These are phyloP conservation scores for Fusarium burgessii DNA, from an alignment of 2,329 filamentous ascomycete genomes.

Conservation along the genomic window DNA sequence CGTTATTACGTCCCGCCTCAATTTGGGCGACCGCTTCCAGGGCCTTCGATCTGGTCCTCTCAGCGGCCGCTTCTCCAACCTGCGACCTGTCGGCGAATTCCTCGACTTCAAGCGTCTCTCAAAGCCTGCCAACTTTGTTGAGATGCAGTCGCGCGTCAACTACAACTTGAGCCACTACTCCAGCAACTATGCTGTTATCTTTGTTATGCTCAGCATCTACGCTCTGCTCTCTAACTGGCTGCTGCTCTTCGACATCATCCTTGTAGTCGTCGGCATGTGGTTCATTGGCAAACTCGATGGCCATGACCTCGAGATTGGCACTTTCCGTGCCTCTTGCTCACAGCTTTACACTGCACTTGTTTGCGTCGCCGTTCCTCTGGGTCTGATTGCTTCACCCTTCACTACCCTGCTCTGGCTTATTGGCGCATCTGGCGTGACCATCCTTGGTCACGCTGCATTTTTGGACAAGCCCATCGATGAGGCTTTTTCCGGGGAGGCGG, in stretches of 20 bases:
- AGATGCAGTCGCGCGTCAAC: constrained; percentile 92
- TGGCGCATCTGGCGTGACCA: constrained; percentile 92
- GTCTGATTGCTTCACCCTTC: constrained; percentile 86
- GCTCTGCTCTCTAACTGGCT: constrained; percentile 87
- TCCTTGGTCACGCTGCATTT: constrained; percentile 92
- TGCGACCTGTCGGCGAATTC: constrained; percentile 92
- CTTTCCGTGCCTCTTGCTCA: constrained; percentile 84
- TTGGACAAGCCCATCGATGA: constrained; percentile 99
- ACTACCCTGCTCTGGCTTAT: constrained; percentile 93
- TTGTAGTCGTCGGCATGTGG: constrained; percentile 88
- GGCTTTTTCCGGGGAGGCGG: constrained; percentile 99
- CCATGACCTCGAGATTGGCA: constrained; percentile 87
- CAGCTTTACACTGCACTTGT: constrained; percentile 94
- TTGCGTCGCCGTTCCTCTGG: constrained; percentile 84
- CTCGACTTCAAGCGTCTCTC: constrained; percentile 95
- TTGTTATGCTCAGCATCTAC: constrained; percentile 96
- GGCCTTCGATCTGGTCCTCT: constrained; percentile 84
- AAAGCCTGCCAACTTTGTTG: constrained; percentile 91
- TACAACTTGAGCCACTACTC: constrained; percentile 98
- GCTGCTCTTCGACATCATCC: constrained; percentile 91
- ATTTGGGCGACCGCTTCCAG: constrained; percentile 86
- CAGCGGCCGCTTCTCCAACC: constrained; percentile 87
- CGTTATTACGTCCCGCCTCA: constrained; percentile 89
- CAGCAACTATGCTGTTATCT: constrained; percentile 96
- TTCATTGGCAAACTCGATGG: constrained; percentile 92